Base-by-base conservation (phyloP, 1,284 basidiomycete genomes). In the Psilocybe mexicana region DNA sequence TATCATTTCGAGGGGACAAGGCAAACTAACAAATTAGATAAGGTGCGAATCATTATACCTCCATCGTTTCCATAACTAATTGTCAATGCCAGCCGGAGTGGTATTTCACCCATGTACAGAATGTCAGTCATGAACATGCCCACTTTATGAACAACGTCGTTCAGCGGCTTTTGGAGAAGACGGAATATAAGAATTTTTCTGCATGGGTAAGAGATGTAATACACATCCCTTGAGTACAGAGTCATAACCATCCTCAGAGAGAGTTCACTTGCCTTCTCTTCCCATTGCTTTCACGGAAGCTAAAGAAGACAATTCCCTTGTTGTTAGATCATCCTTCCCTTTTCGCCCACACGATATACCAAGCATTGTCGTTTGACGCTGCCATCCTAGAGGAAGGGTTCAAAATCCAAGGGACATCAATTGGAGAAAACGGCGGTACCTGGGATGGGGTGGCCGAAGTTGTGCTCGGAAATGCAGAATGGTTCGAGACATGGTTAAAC, bases 261-360 rank as follows among this genome's bases (percentile, higher is more conserved):
- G 92, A 95, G 70, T 93, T 93, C 68, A 86, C 84, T 1, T 73
- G 82, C n/a, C 78, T 89, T 26, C 81, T 93, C 25, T 74, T 93
- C 43, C 88, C 91, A 0, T 74, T 92, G 10, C 76, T 91, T 2
- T 78, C 85, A 6, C 80, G 83, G 36, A 93, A 96, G 67, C 77
- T 97, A 7, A 81, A 79, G 47, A 84, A 84, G 40, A 88, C 91
- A 0, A 80, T 96, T 40, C 91, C 94, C 0, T 72, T 83, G 10
- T 74, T 99, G 4, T 77, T 97, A 2, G 74, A 84, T 3, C 87
- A 91, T 63, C 92, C 96, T 0, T 85, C 94, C 0, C 75, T 98
- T 26, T 79, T 99, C 3, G 96, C 96, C 0, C 96, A 99, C 69
- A 98, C 94, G 0, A 90, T 99, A 47, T 96, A 96, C 70, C 93